Evolutionary conservation across 331 rosid genomes (phyloP).

Genomic region (Rhamnella rubrinervis): DNA sequence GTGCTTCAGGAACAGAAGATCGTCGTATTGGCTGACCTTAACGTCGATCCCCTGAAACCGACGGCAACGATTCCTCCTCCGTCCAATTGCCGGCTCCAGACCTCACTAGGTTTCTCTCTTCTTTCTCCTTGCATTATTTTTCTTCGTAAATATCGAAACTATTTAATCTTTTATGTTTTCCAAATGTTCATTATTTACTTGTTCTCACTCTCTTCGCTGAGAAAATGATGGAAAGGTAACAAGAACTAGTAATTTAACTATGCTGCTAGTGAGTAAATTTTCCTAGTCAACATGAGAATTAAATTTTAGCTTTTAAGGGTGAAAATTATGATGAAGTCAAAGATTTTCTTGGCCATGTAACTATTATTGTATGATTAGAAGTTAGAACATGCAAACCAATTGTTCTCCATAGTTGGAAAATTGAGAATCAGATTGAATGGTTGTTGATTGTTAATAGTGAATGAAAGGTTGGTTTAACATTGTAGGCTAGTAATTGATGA

Average conservation of each 20-base stretch:
- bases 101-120: slow-evolving; percentile 36
- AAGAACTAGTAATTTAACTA: too few relatives aligned
- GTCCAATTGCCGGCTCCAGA: slow-evolving; percentile 49
- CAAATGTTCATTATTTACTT: not conserved
- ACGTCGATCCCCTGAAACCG: slow-evolving; percentile 81
- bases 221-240: not conserved
- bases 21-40: slow-evolving; percentile 77
- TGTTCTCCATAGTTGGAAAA: not conserved
- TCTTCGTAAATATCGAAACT: not conserved
- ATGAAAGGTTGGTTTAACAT: not conserved
- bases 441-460: not conserved
- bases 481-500: slow-evolving; percentile 61
- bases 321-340: too few relatives aligned
- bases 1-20: slow-evolving; percentile 38
- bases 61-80: slow-evolving; percentile 37
- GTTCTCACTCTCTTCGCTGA: slow-evolving; percentile 1
- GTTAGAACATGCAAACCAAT: not conserved
- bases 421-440: not conserved
- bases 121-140: slow-evolving; percentile 6
- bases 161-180: not conserved
- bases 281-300: too few relatives aligned
- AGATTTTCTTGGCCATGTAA: too few relatives aligned
- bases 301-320: too few relatives aligned
- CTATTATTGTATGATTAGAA: not conserved
- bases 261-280: too few relatives aligned